Conservation (phyloP, 2,329 filamentous ascomycete genomes). For the Ascosphaera aggregata region DNA sequence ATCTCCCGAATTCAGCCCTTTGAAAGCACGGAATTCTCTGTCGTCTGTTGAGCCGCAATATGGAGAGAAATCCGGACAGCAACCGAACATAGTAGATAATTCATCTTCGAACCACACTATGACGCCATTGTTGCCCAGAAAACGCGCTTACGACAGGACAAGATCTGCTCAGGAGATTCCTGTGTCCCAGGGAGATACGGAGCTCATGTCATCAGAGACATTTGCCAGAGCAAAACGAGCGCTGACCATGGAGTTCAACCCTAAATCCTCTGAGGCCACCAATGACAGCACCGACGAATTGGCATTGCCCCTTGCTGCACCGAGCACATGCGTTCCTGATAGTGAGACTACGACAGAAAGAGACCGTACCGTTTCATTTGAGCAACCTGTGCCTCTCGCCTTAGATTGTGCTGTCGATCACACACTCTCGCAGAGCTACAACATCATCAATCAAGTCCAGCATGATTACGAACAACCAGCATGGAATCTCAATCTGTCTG, state of each 20-base stretch:
- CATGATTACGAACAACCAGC: too few relatives aligned
- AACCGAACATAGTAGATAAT: too few relatives aligned
- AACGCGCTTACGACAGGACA: background rate
- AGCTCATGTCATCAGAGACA: slow-evolving; percentile 15
- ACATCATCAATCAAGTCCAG: too few relatives aligned
- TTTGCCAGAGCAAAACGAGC: slow-evolving; percentile 7
- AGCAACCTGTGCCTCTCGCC: background rate
- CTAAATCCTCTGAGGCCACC: slow-evolving; percentile 6
- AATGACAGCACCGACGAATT: slow-evolving; percentile 11
- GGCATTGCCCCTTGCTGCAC: slow-evolving; percentile 7
- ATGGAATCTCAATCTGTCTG: too few relatives aligned
- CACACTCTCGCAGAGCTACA: background rate
- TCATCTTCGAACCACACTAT: too few relatives aligned
- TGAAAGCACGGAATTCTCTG: too few relatives aligned
- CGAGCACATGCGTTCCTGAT: background rate
- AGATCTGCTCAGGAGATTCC: background rate
- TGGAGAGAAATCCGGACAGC: too few relatives aligned
- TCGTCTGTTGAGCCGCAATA: too few relatives aligned
- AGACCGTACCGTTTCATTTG: background rate
- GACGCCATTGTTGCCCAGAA: too few relatives aligned
- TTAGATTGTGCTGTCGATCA: background rate
- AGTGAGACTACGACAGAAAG: background rate
- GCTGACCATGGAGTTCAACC: slow-evolving; percentile 1
- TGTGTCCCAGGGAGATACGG: slow-evolving; percentile 17
- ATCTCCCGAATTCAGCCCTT: too few relatives aligned